Evolutionary conservation across 2,329 filamentous ascomycete species (phyloP).

Genomic region (Exophiala sp.): DNA sequence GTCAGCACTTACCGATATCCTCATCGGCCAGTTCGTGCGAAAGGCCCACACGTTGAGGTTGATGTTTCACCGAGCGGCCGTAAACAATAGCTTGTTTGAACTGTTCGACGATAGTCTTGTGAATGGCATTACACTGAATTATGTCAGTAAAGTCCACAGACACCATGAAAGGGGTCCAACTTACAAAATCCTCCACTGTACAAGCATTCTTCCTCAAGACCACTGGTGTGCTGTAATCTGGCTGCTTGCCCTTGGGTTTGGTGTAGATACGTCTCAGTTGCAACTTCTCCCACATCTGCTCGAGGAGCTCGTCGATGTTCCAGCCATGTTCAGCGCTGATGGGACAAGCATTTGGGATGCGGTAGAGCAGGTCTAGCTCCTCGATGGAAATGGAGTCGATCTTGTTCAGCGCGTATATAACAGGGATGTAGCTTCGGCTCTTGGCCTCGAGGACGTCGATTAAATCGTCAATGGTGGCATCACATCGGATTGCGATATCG

Average conservation of each 20-base stretch:
- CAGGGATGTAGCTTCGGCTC: constrained; percentile 94
- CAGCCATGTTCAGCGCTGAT: constrained; percentile 97
- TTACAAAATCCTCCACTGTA: constrained; percentile 94
- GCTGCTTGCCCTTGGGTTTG: constrained; percentile 91
- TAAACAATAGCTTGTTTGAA: constrained; percentile 96
- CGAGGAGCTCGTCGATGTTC: constrained; percentile 95
- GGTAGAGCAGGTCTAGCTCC: constrained; percentile 90
- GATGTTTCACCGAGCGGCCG: constrained; percentile 96
- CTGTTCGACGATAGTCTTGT: constrained; percentile 90
- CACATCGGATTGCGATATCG: constrained; percentile 95
- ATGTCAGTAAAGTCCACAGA: constrained; percentile 28
- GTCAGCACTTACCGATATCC: constrained; percentile 71
- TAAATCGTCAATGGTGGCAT: constrained; percentile 93
- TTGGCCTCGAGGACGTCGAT: constrained; percentile 95
- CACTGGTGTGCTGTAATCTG: constrained; percentile 86
- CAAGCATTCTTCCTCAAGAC: constrained; percentile 76
- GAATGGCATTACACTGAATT: constrained; percentile 84
- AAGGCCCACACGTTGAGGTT: constrained; percentile 90
- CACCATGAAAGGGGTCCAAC: constrained; percentile 39
- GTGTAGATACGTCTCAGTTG: constrained; percentile 90
- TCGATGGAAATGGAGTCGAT: constrained; percentile 98
- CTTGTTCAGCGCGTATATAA: constrained; percentile 98
- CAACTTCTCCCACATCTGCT: constrained; percentile 98
- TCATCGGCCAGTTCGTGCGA: constrained; percentile 89
- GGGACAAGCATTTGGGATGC: constrained; percentile 92